Evolutionary conservation across 345 rosid genomes (phyloP).

Genomic region (Pistacia atlantica): DNA sequence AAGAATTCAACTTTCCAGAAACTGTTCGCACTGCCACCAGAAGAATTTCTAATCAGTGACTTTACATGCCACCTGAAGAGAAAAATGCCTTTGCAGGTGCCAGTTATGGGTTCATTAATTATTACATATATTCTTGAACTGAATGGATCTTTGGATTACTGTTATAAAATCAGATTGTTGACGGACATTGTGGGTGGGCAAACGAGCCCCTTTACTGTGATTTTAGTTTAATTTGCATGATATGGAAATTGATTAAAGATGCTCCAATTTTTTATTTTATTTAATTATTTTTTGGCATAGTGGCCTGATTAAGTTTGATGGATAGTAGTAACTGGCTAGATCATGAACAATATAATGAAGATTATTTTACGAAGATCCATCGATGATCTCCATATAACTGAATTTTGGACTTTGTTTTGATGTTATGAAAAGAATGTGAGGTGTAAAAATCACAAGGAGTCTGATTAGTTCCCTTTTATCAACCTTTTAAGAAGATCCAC

Average conservation of each 20-base stretch:
- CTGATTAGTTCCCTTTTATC: background rate
- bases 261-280: background rate
- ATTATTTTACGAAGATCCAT: background rate
- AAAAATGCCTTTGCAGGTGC: slow-evolving; percentile 86
- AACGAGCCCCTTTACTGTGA: background rate
- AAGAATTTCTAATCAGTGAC: slow-evolving; percentile 82
- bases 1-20: slow-evolving; percentile 77
- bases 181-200: background rate
- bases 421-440: background rate
- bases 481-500: background rate
- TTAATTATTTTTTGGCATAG: background rate
- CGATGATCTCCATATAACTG: too few species aligned
- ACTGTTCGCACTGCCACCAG: slow-evolving; percentile 82
- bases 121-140: background rate
- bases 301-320: background rate
- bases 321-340: background rate
- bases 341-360: background rate
- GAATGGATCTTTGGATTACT: background rate
- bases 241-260: background rate
- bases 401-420: background rate
- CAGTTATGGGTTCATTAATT: slow-evolving; percentile 14
- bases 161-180: background rate
- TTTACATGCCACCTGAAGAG: slow-evolving; percentile 79
- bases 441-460: background rate
- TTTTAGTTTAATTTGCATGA: background rate